Evolutionary conservation across 1,284 basidiomycete species (phyloP).

Genomic region (Microbotryum violaceum): DNA sequence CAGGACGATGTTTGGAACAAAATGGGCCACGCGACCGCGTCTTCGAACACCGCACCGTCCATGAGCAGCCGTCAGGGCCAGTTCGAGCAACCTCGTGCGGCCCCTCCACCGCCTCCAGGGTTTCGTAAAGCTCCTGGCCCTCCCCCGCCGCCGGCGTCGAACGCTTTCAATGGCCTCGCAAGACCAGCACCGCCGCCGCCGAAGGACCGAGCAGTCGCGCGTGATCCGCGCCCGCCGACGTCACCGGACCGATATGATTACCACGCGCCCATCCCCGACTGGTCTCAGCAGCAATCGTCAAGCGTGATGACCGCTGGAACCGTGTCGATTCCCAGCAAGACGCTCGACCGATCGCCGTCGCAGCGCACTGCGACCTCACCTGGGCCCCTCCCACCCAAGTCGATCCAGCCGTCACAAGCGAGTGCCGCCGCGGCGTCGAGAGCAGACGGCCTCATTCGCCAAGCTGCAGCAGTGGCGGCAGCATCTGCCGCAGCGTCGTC

Average conservation of each 20-base stretch:
- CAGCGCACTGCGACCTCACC: conserved; percentile 38
- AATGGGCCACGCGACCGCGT: conserved; percentile 44
- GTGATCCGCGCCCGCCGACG: conserved; percentile 3
- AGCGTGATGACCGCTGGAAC: too few species aligned
- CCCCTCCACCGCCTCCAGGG: conserved; percentile 26
- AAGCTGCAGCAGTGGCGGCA: conserved; percentile 32
- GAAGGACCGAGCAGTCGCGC: neutral
- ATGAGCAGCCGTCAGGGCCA: conserved; percentile 6
- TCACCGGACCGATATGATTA: conserved; percentile 7
- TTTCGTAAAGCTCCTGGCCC: conserved; percentile 30
- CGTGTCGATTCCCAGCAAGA: conserved; percentile 10
- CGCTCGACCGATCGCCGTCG: conserved; percentile 42
- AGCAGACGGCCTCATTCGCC: conserved; percentile 33
- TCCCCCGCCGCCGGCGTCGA: conserved; percentile 15
- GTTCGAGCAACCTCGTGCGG: conserved; percentile 29
- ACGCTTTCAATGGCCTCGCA: neutral
- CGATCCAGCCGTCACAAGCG: conserved; percentile 61
- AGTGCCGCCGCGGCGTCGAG: conserved; percentile 22
- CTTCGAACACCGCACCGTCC: conserved; percentile 1
- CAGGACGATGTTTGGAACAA: conserved; percentile 68
- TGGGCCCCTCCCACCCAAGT: conserved; percentile 27
- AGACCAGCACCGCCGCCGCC: conserved; percentile 16
- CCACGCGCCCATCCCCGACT: too few species aligned
- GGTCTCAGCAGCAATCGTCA: conserved; percentile 2
- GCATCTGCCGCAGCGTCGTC: conserved; percentile 13